Conservation (phyloP, 2,329 filamentous ascomycete genomes). For the Bipolaris bicolor region DNA sequence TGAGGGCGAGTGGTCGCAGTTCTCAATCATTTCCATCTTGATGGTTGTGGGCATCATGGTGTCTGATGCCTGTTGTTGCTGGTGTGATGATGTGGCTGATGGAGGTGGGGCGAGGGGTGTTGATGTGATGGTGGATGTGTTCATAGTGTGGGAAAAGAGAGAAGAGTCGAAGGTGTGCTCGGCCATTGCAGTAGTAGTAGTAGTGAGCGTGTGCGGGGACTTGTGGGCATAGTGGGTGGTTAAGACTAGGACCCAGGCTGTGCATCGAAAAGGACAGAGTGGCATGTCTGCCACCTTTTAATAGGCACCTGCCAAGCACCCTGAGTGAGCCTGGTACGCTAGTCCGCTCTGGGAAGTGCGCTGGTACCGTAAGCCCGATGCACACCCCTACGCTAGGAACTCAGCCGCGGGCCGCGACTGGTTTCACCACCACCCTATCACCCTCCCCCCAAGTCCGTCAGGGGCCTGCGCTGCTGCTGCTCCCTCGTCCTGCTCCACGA, state of each 20-base stretch:
- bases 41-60: constrained; percentile 43
- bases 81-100: constrained; percentile 15
- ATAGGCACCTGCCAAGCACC: constrained; percentile 32
- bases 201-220: constrained; percentile 33
- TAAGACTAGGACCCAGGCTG: constrained; percentile 34
- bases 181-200: constrained; percentile 31
- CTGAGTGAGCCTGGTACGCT: constrained; percentile 25
- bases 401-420: constrained; percentile 33
- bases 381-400: constrained; percentile 25
- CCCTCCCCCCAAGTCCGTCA: constrained; percentile 24
- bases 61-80: constrained; percentile 10
- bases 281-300: constrained; percentile 46
- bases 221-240: constrained; percentile 40
- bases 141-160: constrained; percentile 32
- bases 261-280: constrained; percentile 35
- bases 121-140: constrained; percentile 25
- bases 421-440: constrained; percentile 29
- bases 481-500: neutral
- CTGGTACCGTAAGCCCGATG: constrained; percentile 14
- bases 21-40: constrained; percentile 52
- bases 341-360: constrained; percentile 13
- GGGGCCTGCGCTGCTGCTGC: constrained; percentile 22
- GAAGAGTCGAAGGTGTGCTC: constrained; percentile 32
- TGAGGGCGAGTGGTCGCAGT: constrained; percentile 32
- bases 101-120: neutral